Percentiles rank a stretch among this genome's conserved stretches.
These are phyloP conservation scores for Tilletia indica DNA, from an alignment of 1,284 basidiomycete genomes.

Conservation along the genomic window DNA sequence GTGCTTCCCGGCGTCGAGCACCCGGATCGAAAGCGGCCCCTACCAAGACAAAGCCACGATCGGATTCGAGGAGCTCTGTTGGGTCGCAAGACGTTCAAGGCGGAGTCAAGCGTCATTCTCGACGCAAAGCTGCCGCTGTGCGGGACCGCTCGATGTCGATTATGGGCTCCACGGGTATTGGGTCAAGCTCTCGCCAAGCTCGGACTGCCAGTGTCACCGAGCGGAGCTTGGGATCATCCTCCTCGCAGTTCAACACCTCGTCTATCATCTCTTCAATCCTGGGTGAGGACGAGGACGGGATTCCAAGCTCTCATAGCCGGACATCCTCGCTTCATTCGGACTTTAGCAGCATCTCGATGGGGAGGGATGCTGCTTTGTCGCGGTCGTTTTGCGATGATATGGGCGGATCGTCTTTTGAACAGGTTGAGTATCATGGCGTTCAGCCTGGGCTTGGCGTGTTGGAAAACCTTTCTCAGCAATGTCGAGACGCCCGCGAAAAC, in stretches of 20 bases:
- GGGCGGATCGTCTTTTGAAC: not conserved
- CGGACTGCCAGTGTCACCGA: not conserved
- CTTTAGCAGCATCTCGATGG: conserved; percentile 2
- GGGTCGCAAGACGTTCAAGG: conserved; percentile 1
- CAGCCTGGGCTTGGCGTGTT: not conserved
- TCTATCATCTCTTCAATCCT: not conserved
- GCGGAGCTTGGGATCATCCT: not conserved
- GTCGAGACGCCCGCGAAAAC: not conserved
- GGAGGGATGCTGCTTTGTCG: not conserved
- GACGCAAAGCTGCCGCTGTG: not conserved
- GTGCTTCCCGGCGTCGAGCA: not conserved
- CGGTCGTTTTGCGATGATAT: not conserved
- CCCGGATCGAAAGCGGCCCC: not conserved
- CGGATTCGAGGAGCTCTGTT: too few species aligned
- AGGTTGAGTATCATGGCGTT: not conserved
- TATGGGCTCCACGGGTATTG: not conserved
- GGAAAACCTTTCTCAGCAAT: not conserved
- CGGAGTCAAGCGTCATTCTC: not conserved
- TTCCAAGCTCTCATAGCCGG: not conserved
- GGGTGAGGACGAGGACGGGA: not conserved
- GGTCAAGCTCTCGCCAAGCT: too few species aligned
- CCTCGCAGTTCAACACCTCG: not conserved
- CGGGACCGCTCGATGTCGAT: not conserved
- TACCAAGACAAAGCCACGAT: too few species aligned
- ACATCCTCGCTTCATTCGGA: not conserved